These are phyloP conservation scores for Ascochyta rabiei DNA, from an alignment of 2,329 filamentous ascomycete species.

Conservation along the genomic window DNA sequence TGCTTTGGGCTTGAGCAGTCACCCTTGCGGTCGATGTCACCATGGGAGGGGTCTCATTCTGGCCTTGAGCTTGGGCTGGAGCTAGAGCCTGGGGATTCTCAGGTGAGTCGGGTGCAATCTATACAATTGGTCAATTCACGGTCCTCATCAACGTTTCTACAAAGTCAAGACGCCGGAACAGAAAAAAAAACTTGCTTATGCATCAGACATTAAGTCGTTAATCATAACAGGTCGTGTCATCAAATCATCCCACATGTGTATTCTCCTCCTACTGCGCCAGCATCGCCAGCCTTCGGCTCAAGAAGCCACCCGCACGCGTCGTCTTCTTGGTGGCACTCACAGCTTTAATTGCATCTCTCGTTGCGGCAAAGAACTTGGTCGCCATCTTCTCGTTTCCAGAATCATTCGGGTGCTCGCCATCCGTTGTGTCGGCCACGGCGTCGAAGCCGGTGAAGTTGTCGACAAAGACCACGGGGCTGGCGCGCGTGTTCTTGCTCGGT, in stretches of 20 bases:
- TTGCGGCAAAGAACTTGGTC: conserved; percentile 30
- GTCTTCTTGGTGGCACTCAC: conserved; percentile 13
- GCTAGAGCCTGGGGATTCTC: neutral
- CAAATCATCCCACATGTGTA: neutral
- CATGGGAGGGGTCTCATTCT: neutral
- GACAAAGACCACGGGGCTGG: conserved; percentile 36
- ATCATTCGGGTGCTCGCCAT: conserved; percentile 45
- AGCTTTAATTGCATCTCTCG: conserved; percentile 22
- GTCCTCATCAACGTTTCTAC: neutral
- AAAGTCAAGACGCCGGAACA: neutral
- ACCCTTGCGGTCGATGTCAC: neutral
- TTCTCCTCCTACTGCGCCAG: conserved; percentile 1
- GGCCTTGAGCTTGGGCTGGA: neutral
- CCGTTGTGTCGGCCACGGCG: conserved; percentile 36
- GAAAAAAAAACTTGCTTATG: conserved; percentile 1
- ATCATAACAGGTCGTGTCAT: conserved; percentile 5
- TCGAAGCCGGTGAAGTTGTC: conserved; percentile 41
- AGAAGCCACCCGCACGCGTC: conserved; percentile 3
- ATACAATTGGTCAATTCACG: conserved; percentile 2
- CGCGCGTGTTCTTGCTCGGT: conserved; percentile 24
- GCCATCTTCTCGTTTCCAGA: conserved; percentile 41
- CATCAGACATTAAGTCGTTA: conserved; percentile 12
- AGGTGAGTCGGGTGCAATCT: neutral
- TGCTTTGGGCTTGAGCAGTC: neutral
- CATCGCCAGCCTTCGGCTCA: conserved; percentile 8